Evolutionary conservation across 305 asterid genomes (phyloP), one percentile per base, ranked within the genome.

Genomic region (Coffea humblotiana): DNA sequence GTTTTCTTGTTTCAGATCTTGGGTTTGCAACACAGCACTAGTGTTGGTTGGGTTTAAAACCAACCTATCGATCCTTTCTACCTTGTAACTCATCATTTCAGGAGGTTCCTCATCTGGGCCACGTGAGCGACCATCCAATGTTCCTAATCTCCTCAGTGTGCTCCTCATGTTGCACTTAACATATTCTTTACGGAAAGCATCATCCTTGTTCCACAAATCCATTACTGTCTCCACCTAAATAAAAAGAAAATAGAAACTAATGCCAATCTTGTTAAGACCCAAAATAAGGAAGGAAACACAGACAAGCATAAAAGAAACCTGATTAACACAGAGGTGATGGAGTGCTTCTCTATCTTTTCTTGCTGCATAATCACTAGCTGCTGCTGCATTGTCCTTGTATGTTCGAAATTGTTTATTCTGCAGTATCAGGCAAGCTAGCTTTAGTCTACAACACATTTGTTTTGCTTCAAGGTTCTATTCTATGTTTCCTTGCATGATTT

Each of bases 41-140:
- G 56, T 80, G 80, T 86, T 84, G 64, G 27, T 79, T 67, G 89
- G 85, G 37, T 77, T 71, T 75, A 85, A 79, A 58, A 77, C 85
- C 81, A 77, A 66, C 78, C 84, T 86, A 79, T 71, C 75, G 74
- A 60, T 82, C 89, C 91, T 85, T 83, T 81, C 92, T 47, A 80
- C 82, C 72, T 71, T 80, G 78, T 84, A 83, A 84, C 79, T 85
- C 82, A 95, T 92, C 67, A 89, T 49, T 23, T 84, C 72, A 74
- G 84, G 90, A 40, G 95, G 95, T 79, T 82, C 84, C 91, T 96
- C 97, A 56, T 91, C 89, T 66, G 96, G 97, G 68, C 93, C 96
- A 73, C 92, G 95, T 67, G 93, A 77, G 74, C 96, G 94, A 76
- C 97, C 97, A 81, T 94, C 99, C 83, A 89, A 82, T 69, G 97